Base-by-base conservation (phyloP, 371 early-diverging fungal genomes). In the Sporodiniella umbellata region DNA sequence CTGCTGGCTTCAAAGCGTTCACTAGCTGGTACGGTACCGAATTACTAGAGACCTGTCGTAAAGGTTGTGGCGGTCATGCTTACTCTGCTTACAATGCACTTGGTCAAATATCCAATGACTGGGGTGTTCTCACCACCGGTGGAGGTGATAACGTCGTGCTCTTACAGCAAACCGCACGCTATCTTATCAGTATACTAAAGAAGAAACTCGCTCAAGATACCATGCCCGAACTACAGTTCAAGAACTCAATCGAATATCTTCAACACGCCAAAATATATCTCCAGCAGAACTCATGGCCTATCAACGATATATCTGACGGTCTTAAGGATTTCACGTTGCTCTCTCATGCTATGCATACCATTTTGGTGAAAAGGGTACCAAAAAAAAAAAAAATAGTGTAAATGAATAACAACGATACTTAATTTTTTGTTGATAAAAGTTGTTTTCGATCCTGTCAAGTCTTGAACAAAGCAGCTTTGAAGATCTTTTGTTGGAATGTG, bases 111-210 rank as follows among this genome's bases (percentile, higher is more conserved):
- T 82, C 80, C 33, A 77, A 63, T 17, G 85, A 85, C 52, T 85
- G 65, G 66, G 84, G 84, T 31, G 86, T 86, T 8, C 58, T 80
- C 56, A 87, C 88, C 1, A 86, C 86, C 2, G 84, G 88, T 26
- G 88, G 80, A 35, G 88, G 88, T 48, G 88, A 87, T 45, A 85
- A 87, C 51, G 79, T 74, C 24, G 83, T 83, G 0, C 48, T 87
- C 56, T 60, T 83, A 45, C 84, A 85, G 37, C 88, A 87, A 54
- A 67, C 80, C 0, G 72, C 83, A 15, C 49, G 61, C 1, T 57
- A 63, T 33, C 33, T 67, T 12, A 39, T 65, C 4, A 44, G 54
- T 30, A 55, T 51, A 3, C 47, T 72, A 8, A 25, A 44, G 1
- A 59, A 68, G 28, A 51, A 56, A 25, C 19, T 66, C 23, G 63